Evolutionary conservation across 2,329 filamentous ascomycete genomes (phyloP).

Genomic region (Stagonosporopsis chrysanthemi): DNA sequence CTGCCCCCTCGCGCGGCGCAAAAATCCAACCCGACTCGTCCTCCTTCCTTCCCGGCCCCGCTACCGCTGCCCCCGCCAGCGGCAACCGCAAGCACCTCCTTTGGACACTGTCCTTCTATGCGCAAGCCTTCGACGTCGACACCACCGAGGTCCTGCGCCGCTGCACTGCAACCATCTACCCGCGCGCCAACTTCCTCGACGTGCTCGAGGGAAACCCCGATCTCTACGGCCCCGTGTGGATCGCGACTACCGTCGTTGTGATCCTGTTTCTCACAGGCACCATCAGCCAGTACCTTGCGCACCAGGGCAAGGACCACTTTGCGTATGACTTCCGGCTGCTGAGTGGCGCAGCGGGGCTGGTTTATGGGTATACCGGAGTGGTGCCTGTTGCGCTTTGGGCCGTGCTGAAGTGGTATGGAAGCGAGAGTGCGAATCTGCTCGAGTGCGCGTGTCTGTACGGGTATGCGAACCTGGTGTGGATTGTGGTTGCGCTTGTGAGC

Average conservation of each 20-base stretch:
- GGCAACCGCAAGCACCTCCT: slow-evolving; percentile 76
- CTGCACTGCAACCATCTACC: slow-evolving; percentile 88
- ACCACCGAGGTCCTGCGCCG: slow-evolving; percentile 86
- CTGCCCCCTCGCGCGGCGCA: slow-evolving; percentile 57
- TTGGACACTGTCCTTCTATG: slow-evolving; percentile 92
- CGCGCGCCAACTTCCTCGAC: slow-evolving; percentile 93
- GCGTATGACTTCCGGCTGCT: slow-evolving; percentile 90
- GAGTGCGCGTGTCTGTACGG: slow-evolving; percentile 97
- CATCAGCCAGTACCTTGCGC: slow-evolving; percentile 86
- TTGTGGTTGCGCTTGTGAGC: slow-evolving; percentile 88
- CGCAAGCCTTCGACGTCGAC: slow-evolving; percentile 98
- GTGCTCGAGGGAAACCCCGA: slow-evolving; percentile 97
- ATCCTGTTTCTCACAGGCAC: slow-evolving; percentile 96
- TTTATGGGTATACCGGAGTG: slow-evolving; percentile 89
- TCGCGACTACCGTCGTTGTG: slow-evolving; percentile 94
- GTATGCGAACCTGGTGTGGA: slow-evolving; percentile 97
- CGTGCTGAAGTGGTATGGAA: slow-evolving; percentile 92
- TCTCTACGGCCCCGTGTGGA: slow-evolving; percentile 97
- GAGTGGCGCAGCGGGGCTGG: slow-evolving; percentile 86
- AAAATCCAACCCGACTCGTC: slow-evolving; percentile 56
- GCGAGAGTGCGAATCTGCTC: slow-evolving; percentile 88
- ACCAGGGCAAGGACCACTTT: slow-evolving; percentile 73
- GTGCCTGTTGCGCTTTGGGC: slow-evolving; percentile 87
- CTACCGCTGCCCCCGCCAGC: slow-evolving; percentile 29
- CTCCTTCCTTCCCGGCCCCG: slow-evolving; percentile 49